Percentiles rank a stretch among this genome's conserved stretches.
Evolutionary conservation across 1,284 basidiomycete species (phyloP).

Genomic region (Pseudozyma tsukubaensis): DNA sequence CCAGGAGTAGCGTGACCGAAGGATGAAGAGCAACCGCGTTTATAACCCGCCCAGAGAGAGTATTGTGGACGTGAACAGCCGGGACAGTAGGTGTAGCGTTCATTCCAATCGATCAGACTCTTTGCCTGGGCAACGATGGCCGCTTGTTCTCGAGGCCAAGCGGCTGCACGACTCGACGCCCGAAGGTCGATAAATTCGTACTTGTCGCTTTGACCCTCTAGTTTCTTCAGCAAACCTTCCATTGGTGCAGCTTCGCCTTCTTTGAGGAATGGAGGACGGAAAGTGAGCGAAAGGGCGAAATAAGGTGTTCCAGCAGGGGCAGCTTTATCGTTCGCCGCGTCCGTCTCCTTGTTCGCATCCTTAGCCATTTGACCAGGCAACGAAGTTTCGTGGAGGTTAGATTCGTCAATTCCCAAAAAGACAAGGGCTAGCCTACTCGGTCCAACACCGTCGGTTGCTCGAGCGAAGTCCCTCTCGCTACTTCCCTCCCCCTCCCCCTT

Average conservation of each 20-base stretch:
- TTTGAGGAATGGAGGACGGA: conserved; percentile 24
- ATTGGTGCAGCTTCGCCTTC: conserved; percentile 20
- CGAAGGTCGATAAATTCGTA: conserved; percentile 65
- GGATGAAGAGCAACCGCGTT: conserved; percentile 77
- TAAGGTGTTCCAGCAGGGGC: conserved; percentile 57
- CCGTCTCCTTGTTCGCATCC: conserved; percentile 5
- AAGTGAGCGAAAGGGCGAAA: conserved; percentile 65
- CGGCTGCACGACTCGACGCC: conserved; percentile 41
- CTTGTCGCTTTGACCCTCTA: conserved; percentile 17
- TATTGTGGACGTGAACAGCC: conserved; percentile 85
- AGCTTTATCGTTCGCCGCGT: conserved; percentile 11
- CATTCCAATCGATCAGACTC: conserved; percentile 65
- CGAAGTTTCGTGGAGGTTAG: conserved; percentile 11
- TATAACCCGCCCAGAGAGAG: conserved; percentile 96
- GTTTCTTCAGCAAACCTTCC: conserved; percentile 28
- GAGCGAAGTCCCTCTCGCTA: conserved; percentile 36
- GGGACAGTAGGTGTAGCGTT: conserved; percentile 79
- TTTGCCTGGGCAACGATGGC: conserved; percentile 62
- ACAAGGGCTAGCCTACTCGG: conserved; percentile 54
- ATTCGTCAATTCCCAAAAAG: conserved; percentile 63
- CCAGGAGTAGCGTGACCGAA: conserved; percentile 49
- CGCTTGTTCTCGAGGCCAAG: conserved; percentile 51
- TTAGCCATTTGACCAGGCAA: conserved; percentile 48
- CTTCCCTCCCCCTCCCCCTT: neutral
- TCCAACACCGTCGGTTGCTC: conserved; percentile 51